Evolutionary conservation across 306 rosid genomes (phyloP), one percentile per base, ranked within the genome.

Genomic region (Glycine soja): DNA sequence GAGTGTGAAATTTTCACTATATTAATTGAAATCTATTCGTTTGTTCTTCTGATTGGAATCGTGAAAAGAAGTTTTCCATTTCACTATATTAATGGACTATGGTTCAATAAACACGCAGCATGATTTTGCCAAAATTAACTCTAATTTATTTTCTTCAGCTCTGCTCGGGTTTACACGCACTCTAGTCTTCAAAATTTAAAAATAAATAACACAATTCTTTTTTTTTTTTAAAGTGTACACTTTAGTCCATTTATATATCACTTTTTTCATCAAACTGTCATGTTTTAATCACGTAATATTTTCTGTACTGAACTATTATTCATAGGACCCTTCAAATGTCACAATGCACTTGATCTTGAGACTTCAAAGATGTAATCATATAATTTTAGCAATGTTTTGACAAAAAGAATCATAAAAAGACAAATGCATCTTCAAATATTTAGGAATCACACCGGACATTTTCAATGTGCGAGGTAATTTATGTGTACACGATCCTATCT

Each of bases 331-430:
- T 38, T 38, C 51, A 3, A 66, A 67, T 45, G 40, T 45, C 38
- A 68, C 5, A 46, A 45, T 45, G 40, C 74, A 18, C 56, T 69
- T 69, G 3, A 69, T 43, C n/a, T 15, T 68, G 53, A 69, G 18
- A 3, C 11, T 69, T 10, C 9, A 46, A 10, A 18, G 74, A 45
- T 18, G 10, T 10, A 18, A 69, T 45, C 18, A 45, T 68, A 15
- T 68, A 6, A 63, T 63, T 6, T 18, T 16, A 45, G 13, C 0
- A 43, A 43, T 5, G 36, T 68, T 16, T 16, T 43, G 15, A 42
- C 6, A 38, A 40, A 65, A 7, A 7, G 0, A 65, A 14, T 13
- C 9, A 40, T 13, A 45, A 67, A 38, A 40, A 67, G 34, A 16
- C 15, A 42, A 10, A 42, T 10, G 53, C 18, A 68, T 4, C 10